phyloP scores from a whole-genome alignment of 2,329 filamentous ascomycete genomes.

The Colletotrichum gloeosporioides region DNA sequence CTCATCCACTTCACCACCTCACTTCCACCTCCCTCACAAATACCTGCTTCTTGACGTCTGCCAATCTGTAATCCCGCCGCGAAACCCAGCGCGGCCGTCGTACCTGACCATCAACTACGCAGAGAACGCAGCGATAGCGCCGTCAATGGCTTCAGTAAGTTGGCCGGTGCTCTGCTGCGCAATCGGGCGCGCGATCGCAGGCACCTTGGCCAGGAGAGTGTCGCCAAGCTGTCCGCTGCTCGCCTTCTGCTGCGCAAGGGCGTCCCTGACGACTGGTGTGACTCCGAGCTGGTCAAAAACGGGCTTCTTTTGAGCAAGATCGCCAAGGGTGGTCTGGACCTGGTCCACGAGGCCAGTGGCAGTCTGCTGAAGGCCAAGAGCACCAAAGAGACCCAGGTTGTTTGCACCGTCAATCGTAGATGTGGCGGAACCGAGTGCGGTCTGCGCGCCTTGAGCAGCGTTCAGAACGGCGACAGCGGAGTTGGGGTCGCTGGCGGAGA shows the following conservation, averaged over 20 bases:
- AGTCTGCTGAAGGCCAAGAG: slow-evolving; percentile 16
- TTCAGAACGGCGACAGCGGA: background rate
- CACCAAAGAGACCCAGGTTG: background rate
- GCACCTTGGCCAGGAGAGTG: slow-evolving; percentile 10
- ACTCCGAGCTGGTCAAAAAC: slow-evolving; percentile 18
- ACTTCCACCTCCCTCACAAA: background rate
- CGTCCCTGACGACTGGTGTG: background rate
- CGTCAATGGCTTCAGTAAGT: slow-evolving; percentile 4
- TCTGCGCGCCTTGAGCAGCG: slow-evolving; percentile 1
- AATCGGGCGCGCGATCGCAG: slow-evolving; percentile 13
- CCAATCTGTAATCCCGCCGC: background rate
- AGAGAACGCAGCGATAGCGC: slow-evolving; percentile 1
- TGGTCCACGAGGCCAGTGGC: background rate
- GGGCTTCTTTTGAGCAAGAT: slow-evolving; percentile 14
- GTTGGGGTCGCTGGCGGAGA: slow-evolving; percentile 8
- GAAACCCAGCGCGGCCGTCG: slow-evolving; percentile 3
- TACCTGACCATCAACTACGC: background rate
- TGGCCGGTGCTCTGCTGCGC: slow-evolving; percentile 14
- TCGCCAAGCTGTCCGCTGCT: background rate
- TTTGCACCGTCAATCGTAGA: background rate
- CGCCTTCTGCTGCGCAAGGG: slow-evolving; percentile 1
- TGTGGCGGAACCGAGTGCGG: background rate
- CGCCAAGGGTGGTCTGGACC: slow-evolving; percentile 11
- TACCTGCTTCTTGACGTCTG: background rate
- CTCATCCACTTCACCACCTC: background rate